These are phyloP conservation scores for Vicia faba DNA, from an alignment of 306 rosid genomes.

Conservation along the genomic window DNA sequence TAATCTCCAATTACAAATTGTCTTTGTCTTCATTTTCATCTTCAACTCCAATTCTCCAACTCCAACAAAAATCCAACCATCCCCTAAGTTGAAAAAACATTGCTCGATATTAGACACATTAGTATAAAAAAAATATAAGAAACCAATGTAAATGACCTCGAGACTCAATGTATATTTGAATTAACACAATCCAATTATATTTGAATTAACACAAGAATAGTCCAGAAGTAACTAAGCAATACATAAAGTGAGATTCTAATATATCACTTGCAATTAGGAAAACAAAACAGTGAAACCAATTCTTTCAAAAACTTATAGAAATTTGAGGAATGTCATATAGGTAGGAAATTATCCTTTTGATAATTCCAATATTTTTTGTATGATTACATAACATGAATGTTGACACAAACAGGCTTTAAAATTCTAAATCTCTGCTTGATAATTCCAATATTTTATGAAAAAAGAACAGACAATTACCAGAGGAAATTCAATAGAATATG, in stretches of 20 bases:
- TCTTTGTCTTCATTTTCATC: too few relatives aligned
- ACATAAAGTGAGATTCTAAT: not conserved
- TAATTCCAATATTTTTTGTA: too few relatives aligned
- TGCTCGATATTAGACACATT: too few relatives aligned
- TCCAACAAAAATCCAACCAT: too few relatives aligned
- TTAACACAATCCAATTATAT: not conserved
- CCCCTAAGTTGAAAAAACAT: too few relatives aligned
- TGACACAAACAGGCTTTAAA: slow-evolving; percentile 17
- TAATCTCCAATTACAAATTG: too few relatives aligned
- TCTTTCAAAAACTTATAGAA: too few relatives aligned
- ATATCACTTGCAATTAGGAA: not conserved
- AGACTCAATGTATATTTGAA: too few relatives aligned
- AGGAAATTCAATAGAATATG: not conserved
- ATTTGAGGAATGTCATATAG: not conserved
- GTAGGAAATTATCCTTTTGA: not conserved
- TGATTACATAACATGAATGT: slow-evolving; percentile 1
- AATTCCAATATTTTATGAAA: not conserved
- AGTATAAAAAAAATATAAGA: too few relatives aligned
- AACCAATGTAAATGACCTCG: too few relatives aligned
- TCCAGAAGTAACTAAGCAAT: not conserved
- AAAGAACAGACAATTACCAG: slow-evolving; percentile 12
- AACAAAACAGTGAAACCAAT: too few relatives aligned
- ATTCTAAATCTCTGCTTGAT: slow-evolving; percentile 5
- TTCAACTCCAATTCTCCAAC: too few relatives aligned
- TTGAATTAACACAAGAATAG: not conserved